Evolutionary conservation across 768 basidiomycete genomes (phyloP).

Genomic region (Leucocoprinus birnbaumii): DNA sequence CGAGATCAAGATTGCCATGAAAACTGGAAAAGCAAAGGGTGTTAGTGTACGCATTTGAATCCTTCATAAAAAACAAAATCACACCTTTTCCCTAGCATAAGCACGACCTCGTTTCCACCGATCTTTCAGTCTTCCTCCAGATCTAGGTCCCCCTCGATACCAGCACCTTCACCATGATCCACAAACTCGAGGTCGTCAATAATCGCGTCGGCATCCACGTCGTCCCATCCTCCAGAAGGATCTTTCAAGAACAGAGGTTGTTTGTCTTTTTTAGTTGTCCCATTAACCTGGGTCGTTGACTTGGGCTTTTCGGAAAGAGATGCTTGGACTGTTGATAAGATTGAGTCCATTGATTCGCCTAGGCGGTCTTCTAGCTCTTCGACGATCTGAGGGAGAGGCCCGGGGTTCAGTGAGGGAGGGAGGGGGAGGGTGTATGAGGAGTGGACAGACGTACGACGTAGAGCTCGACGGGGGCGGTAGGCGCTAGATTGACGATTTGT

Average conservation of each 20-base stretch:
- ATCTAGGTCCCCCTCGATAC: constrained; percentile 66
- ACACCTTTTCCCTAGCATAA: no score
- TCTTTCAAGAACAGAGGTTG: constrained; percentile 16
- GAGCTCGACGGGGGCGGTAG: constrained; percentile 78
- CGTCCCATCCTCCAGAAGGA: constrained; percentile 29
- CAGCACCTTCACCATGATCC: constrained; percentile 62
- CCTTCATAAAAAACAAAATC: no score
- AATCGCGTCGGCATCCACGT: constrained; percentile 35
- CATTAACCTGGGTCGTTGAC: neutral
- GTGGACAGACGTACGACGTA: constrained; percentile 70
- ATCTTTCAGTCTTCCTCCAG: constrained; percentile 5
- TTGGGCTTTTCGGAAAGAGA: neutral
- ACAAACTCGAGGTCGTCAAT: constrained; percentile 58
- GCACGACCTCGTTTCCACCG: neutral
- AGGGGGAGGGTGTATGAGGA: neutral
- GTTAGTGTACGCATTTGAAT: no score
- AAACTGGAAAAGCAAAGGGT: no score
- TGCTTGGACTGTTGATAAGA: constrained; percentile 53
- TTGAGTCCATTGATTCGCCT: constrained; percentile 63
- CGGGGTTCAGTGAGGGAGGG: neutral
- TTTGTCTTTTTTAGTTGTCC: neutral
- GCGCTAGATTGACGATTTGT: constrained; percentile 88
- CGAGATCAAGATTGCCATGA: no score
- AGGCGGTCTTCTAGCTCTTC: constrained; percentile 89
- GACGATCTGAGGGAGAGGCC: constrained; percentile 74